These are phyloP conservation scores for Chloris gayana DNA, from an alignment of 176 grass and related monocot genomes.

Conservation along the genomic window DNA sequence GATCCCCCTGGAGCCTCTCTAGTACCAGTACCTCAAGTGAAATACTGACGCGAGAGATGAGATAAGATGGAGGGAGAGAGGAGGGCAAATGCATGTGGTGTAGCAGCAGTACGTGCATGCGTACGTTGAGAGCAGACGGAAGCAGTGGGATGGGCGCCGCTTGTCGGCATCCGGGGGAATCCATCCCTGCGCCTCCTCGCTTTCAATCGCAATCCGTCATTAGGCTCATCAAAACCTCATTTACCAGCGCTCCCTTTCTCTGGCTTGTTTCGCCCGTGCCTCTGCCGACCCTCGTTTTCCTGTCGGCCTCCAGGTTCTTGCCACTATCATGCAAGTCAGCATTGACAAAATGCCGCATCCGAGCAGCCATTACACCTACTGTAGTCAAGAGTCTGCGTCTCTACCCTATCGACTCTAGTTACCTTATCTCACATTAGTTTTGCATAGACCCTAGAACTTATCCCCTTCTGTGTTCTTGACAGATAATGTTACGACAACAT, in stretches of 20 bases:
- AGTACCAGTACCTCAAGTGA: not conserved
- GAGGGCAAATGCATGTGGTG: not conserved
- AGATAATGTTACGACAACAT: too few species aligned
- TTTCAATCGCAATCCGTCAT: not conserved
- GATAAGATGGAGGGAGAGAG: not conserved
- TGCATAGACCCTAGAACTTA: too few species aligned
- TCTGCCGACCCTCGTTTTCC: not conserved
- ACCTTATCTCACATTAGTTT: not conserved
- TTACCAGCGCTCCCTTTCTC: not conserved
- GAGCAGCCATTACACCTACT: too few species aligned
- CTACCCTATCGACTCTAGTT: not conserved
- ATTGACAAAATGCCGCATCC: too few species aligned
- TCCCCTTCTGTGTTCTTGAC: not conserved
- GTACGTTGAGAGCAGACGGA: not conserved
- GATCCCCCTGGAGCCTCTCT: not conserved
- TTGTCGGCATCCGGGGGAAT: constrained; percentile 31
- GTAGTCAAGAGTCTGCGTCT: not conserved
- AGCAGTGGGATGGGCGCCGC: not conserved
- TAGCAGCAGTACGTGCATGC: not conserved
- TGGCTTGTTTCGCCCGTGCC: too few species aligned
- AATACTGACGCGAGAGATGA: not conserved
- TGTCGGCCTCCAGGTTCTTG: too few species aligned
- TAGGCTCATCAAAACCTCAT: not conserved
- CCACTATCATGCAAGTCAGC: not conserved
- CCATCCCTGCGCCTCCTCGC: not conserved